Base-by-base conservation (phyloP, 139 green algal species). In the Coelastrella sp. region DNA sequence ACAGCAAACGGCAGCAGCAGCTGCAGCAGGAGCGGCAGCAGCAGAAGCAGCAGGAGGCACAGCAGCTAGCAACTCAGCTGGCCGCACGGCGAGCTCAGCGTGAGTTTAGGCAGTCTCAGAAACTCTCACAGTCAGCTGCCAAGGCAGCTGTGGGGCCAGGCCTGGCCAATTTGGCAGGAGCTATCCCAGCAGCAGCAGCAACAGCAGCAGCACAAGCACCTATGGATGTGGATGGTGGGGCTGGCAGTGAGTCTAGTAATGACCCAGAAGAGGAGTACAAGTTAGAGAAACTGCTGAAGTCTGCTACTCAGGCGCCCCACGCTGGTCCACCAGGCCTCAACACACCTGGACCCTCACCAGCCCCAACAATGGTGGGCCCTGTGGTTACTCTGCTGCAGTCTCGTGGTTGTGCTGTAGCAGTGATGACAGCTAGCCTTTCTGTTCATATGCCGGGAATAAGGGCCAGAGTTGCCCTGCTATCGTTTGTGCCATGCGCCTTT, bases 11-110 rank as follows among this genome's bases (percentile, higher is more conserved):
- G 0, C 73, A 82, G 73, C 85, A 57, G 73, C 57, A 60, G 58
- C 57, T 64, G 85, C 20, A 58, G 73, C n/a, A 64, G n/a, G 73
- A 83, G 73, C 85, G 68, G 58, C 57, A 47, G 85, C 58, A 89
- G 73, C 82, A 87, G 22, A 64, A 77, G 32, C n/a, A 87, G 82
- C 64, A 86, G 59, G 14, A 86, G 19, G 8, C 10, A 7, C 59
- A 73, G 80, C 58, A 61, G 19, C 74, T 84, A 66, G 23, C 17
- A 74, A 54, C 57, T 66, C 79, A 85, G 56, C 16, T 54, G 17
- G 79, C 57, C 47, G 79, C 79, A 68, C 68, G 68, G 5, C n/a
- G 68, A 56, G 57, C 17, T 23, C 11, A 47, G 79, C 54, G 10
- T 5, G 65, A 58, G 2, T 47, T 23, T 54, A 19, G 47, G 54